A percentile compares a stretch with the other conserved stretches of the same genome.
phyloP scores from a whole-genome alignment of 257 asterid genomes.

The Plantago major region DNA sequence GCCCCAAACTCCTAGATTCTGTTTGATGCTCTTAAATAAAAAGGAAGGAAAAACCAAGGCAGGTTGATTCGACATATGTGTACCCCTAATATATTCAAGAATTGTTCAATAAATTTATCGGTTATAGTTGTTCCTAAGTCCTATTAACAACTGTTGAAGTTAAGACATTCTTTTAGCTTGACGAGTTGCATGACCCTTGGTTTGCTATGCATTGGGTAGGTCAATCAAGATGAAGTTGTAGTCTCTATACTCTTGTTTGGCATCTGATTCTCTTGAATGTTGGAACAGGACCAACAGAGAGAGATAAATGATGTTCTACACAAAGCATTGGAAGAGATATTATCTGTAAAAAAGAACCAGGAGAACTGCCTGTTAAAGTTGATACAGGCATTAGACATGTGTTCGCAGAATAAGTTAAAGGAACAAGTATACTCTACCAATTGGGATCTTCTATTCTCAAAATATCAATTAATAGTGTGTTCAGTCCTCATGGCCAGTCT shows the following conservation, averaged over 20 bases:
- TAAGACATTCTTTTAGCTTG: neutral
- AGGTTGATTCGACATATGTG: neutral
- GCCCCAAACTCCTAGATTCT: neutral
- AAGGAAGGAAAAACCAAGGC: neutral
- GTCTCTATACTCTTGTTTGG: neutral
- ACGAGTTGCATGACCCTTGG: conserved; percentile 6
- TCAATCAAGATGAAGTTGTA: conserved; percentile 13
- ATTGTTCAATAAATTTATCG: conserved; percentile 9
- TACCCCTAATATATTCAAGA: neutral
- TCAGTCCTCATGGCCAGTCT: conserved; percentile 86
- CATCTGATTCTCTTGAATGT: conserved; percentile 19
- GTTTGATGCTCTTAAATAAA: conserved; percentile 8
- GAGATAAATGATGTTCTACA: conserved; percentile 61
- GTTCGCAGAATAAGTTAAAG: conserved; percentile 35
- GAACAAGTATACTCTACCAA: conserved; percentile 29
- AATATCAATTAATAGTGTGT: conserved; percentile 63
- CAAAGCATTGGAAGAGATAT: conserved; percentile 76
- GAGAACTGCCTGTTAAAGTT: conserved; percentile 75
- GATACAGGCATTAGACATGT: conserved; percentile 52
- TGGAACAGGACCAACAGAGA: conserved; percentile 50
- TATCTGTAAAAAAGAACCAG: conserved; percentile 62
- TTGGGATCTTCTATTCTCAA: conserved; percentile 46
- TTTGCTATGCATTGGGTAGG: conserved; percentile 8
- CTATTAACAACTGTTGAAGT: neutral
- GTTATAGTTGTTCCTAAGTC: conserved; percentile 15